Percentiles rank a stretch among this genome's conserved stretches.
These are phyloP conservation scores for Chamaecyparis obtusa DNA, from an alignment of 75 land plant species.

Conservation along the genomic window DNA sequence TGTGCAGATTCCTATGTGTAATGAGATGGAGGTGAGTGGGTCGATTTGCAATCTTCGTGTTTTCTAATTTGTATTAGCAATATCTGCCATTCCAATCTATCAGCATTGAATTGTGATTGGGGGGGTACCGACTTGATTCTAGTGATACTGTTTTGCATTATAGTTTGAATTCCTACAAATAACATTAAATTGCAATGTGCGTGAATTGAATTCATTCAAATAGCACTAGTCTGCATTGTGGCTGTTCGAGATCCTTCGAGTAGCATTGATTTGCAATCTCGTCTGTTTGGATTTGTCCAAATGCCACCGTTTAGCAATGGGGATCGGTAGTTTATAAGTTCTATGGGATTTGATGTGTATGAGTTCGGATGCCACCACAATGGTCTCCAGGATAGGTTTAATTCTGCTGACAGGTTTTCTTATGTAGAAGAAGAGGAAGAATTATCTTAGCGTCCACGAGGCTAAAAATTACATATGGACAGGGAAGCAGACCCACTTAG, in stretches of 20 bases:
- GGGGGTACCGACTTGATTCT: not conserved
- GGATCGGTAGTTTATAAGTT: not conserved
- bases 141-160: not conserved
- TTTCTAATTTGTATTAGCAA: not conserved
- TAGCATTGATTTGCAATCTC: not conserved
- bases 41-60: not conserved
- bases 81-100: not conserved
- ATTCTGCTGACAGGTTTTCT: too few relatives aligned
- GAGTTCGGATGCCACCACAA: too few relatives aligned
- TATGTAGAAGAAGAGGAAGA: too few relatives aligned
- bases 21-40: conserved; percentile 67
- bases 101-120: not conserved
- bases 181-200: not conserved
- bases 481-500: too few relatives aligned
- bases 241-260: not conserved
- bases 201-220: not conserved
- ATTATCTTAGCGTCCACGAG: too few relatives aligned
- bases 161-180: not conserved
- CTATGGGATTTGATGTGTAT: not conserved
- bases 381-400: too few relatives aligned
- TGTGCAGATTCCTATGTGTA: conserved; percentile 79
- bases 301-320: not conserved
- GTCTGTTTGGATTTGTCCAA: not conserved
- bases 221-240: not conserved
- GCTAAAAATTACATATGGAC: too few relatives aligned